Percentiles rank a stretch among this genome's conserved stretches.
These are phyloP conservation scores for Draba incana DNA, from an alignment of 345 rosid genomes.

Conservation along the genomic window DNA sequence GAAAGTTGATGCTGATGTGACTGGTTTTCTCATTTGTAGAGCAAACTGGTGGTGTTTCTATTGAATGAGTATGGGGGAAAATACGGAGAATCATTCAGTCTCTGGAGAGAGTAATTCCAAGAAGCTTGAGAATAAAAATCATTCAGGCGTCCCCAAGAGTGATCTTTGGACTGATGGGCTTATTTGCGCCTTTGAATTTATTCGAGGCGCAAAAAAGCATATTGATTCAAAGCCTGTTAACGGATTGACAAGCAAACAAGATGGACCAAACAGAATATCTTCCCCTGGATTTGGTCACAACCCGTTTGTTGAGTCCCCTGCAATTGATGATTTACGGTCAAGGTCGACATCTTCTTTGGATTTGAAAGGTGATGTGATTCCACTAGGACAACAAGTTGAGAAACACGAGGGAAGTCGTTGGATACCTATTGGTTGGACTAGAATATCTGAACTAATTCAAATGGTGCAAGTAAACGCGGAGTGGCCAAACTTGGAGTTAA, in stretches of 20 bases:
- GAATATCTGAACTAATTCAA: constrained; percentile 72
- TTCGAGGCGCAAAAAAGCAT: constrained; percentile 49
- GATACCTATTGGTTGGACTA: constrained; percentile 93
- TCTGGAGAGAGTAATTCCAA: constrained; percentile 33
- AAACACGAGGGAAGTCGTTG: constrained; percentile 68
- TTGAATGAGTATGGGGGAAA: constrained; percentile 23
- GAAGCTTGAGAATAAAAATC: constrained; percentile 32
- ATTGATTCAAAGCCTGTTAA: constrained; percentile 25
- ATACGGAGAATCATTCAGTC: constrained; percentile 26
- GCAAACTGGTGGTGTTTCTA: background rate
- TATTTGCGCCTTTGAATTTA: constrained; percentile 82
- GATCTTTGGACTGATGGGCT: constrained; percentile 88
- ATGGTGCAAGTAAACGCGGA: constrained; percentile 64
- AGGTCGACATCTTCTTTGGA: constrained; percentile 46
- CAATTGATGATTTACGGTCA: constrained; percentile 32
- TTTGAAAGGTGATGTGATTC: constrained; percentile 42
- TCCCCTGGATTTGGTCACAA: constrained; percentile 32
- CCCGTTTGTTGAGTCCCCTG: constrained; percentile 42
- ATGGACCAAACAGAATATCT: constrained; percentile 42
- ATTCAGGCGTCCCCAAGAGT: constrained; percentile 44
- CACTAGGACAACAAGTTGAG: constrained; percentile 48
- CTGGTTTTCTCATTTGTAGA: background rate
- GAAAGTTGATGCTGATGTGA: constrained; percentile 8
- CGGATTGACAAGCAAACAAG: constrained; percentile 24
- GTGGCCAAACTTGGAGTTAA: constrained; percentile 61